Evolutionary conservation across 2,329 filamentous ascomycete species (phyloP).

Genomic region (Aureobasidium sp.): DNA sequence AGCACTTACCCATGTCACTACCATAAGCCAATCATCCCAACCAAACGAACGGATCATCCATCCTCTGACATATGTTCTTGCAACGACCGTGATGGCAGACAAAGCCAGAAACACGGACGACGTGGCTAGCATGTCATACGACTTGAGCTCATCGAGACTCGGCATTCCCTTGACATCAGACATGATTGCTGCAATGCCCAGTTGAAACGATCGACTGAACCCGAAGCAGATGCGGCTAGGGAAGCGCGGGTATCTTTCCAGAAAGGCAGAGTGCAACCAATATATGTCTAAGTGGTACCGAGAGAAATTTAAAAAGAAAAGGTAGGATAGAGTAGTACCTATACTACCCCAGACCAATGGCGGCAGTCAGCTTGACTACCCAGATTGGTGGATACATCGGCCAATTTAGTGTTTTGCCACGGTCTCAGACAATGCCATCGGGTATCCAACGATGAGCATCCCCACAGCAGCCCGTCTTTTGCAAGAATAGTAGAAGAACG

Average conservation of each 20-base stretch:
- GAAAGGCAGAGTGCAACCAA: neutral
- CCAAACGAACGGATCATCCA: conserved; percentile 33
- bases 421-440: neutral
- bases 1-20: conserved; percentile 30
- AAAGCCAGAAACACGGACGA: conserved; percentile 24
- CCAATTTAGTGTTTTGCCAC: neutral
- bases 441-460: neutral
- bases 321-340: neutral
- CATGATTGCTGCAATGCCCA: neutral
- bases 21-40: conserved; percentile 36
- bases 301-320: neutral
- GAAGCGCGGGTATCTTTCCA: neutral
- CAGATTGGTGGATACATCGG: neutral
- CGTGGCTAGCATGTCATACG: neutral
- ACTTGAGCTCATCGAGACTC: conserved; percentile 2
- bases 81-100: conserved; percentile 30
- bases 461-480: neutral
- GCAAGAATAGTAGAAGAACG: neutral
- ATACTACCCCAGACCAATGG: neutral
- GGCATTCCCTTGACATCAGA: neutral
- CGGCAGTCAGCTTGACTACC: neutral
- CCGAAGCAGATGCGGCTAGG: neutral
- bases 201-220: neutral
- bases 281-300: neutral
- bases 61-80: conserved; percentile 33